Conservation (phyloP, 768 basidiomycete genomes). For the Thelephora ganbajun region DNA sequence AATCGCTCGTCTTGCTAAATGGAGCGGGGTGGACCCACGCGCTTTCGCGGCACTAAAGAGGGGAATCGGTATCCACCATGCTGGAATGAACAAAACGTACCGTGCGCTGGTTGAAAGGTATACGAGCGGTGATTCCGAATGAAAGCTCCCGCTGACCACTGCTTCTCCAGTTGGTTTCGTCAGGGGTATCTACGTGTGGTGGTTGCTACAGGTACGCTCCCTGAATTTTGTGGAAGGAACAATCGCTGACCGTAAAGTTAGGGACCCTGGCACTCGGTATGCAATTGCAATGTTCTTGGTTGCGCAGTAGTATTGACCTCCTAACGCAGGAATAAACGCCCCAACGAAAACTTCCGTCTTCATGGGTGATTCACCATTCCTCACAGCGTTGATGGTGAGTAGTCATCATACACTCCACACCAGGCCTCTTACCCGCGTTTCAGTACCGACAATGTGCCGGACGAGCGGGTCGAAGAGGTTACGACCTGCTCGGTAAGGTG, state of each 20-base stretch:
- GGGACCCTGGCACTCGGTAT: slow-evolving; percentile 53
- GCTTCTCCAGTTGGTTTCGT: slow-evolving; percentile 36
- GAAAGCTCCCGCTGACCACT: background rate
- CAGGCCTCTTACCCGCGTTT: slow-evolving; percentile 35
- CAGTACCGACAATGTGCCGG: slow-evolving; percentile 67
- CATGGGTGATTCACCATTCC: slow-evolving; percentile 43
- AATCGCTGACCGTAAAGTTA: slow-evolving; percentile 9
- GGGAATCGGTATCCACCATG: slow-evolving; percentile 57
- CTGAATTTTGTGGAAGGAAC: background rate
- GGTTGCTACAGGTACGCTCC: slow-evolving; percentile 41
- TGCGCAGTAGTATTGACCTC: background rate
- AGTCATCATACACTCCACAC: slow-evolving; percentile 48
- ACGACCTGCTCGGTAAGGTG: slow-evolving; percentile 55
- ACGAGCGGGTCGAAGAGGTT: slow-evolving; percentile 60
- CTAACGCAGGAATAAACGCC: slow-evolving; percentile 36
- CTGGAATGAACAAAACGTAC: slow-evolving; percentile 55
- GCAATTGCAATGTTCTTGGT: background rate
- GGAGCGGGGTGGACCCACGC: slow-evolving; percentile 25
- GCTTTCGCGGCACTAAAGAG: slow-evolving; percentile 33
- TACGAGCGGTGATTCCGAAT: background rate
- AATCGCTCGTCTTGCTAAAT: slow-evolving; percentile 23
- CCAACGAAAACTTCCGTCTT: slow-evolving; percentile 56
- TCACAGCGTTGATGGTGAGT: slow-evolving; percentile 46
- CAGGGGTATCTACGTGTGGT: slow-evolving; percentile 49
- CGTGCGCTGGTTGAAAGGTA: slow-evolving; percentile 44